Percentiles rank a stretch among this genome's conserved stretches.
phyloP scores from a whole-genome alignment of 2,329 filamentous ascomycete genomes.

The Ophiostoma triangulosporum region DNA sequence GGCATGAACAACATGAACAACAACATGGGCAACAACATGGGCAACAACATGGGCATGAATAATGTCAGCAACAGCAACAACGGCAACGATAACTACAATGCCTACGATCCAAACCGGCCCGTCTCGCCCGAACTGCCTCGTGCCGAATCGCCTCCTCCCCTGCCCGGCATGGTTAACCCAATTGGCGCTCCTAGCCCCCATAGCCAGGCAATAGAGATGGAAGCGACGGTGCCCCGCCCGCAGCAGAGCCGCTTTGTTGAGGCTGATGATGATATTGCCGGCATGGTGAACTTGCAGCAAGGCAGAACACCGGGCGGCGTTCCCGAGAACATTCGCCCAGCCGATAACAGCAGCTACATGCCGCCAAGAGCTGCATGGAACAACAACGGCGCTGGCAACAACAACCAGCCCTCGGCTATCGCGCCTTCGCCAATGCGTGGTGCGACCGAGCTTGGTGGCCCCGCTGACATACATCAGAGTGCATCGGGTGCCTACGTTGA shows the following conservation, averaged over 20 bases:
- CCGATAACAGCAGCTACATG: conserved; percentile 31
- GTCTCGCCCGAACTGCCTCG: conserved; percentile 35
- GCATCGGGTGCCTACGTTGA: conserved; percentile 56
- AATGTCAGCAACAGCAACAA: neutral
- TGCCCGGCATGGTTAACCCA: conserved; percentile 29
- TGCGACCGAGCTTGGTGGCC: conserved; percentile 13
- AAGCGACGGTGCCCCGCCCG: conserved; percentile 43
- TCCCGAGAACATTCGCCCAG: conserved; percentile 21
- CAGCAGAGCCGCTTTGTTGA: conserved; percentile 38
- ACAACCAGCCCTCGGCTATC: conserved; percentile 17
- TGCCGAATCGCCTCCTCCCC: conserved; percentile 51
- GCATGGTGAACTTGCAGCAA: conserved; percentile 61
- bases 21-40: conserved; percentile 11
- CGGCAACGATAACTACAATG: conserved; percentile 22
- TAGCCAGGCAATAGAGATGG: conserved; percentile 68
- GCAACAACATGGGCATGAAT: neutral
- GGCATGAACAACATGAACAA: conserved; percentile 21
- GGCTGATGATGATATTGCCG: conserved; percentile 57
- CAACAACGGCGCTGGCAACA: conserved; percentile 3
- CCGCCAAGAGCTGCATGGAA: conserved; percentile 46
- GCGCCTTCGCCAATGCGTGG: neutral
- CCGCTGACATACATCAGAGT: conserved; percentile 9
- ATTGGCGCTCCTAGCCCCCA: conserved; percentile 22
- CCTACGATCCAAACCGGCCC: conserved; percentile 29
- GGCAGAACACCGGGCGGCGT: conserved; percentile 16